Conservation (phyloP, 164 flowering plant species). For the Platanus orientalis region DNA sequence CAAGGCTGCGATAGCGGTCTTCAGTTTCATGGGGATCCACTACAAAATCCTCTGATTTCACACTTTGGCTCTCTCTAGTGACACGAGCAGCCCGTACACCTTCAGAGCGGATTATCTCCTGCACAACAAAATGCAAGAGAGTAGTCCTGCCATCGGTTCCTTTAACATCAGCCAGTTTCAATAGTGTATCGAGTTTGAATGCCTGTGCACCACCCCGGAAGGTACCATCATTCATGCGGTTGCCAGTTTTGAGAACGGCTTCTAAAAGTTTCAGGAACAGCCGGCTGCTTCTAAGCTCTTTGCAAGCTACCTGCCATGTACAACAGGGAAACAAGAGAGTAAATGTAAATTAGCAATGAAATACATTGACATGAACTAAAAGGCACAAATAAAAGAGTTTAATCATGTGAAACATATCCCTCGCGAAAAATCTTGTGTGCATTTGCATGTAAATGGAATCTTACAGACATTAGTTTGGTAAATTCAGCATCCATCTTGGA, state of each 20-base stretch:
- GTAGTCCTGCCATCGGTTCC: slow-evolving; percentile 93
- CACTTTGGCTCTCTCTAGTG: slow-evolving; percentile 42
- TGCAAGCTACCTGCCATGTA: slow-evolving; percentile 65
- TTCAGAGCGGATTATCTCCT: slow-evolving; percentile 85
- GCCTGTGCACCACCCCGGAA: slow-evolving; percentile 96
- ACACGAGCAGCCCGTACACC: slow-evolving; percentile 69
- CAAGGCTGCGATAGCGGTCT: slow-evolving; percentile 56
- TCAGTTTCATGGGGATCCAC: slow-evolving; percentile 47
- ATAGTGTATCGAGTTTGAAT: slow-evolving; percentile 89
- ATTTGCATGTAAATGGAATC: too few species aligned
- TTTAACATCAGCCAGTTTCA: slow-evolving; percentile 84
- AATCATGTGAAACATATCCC: too few species aligned
- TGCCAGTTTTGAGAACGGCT: slow-evolving; percentile 98
- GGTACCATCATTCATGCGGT: slow-evolving; percentile 96
- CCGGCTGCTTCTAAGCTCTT: slow-evolving; percentile 74
- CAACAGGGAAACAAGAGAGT: background rate
- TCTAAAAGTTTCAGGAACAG: slow-evolving; percentile 79
- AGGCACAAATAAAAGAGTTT: too few species aligned
- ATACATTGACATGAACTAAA: too few species aligned
- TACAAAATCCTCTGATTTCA: slow-evolving; percentile 44
- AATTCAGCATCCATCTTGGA: too few species aligned
- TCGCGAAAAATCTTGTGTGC: too few species aligned
- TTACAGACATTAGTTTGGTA: too few species aligned
- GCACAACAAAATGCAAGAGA: slow-evolving; percentile 85
- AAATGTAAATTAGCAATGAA: background rate